Evolutionary conservation across 2,329 filamentous ascomycete species (phyloP).

Genomic region (Fusarium heterosporum): DNA sequence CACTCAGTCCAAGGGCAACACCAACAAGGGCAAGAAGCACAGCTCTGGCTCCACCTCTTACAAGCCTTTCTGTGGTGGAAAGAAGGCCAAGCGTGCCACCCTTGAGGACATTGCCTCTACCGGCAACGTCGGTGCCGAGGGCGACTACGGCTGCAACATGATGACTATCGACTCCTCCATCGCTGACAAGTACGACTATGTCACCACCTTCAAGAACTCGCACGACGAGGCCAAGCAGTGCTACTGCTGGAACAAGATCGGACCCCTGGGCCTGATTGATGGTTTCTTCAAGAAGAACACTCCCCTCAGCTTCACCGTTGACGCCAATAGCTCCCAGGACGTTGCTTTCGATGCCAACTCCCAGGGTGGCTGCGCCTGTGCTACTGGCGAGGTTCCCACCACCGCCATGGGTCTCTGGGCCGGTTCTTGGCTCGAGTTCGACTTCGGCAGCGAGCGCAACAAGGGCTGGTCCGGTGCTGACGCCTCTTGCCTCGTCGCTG

Average conservation of each 20-base stretch:
- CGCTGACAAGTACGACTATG: constrained; percentile 59
- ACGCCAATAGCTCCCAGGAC: constrained; percentile 52
- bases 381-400: constrained; percentile 48
- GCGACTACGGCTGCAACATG: constrained; percentile 65
- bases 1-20: not conserved
- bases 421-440: constrained; percentile 63
- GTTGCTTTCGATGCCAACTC: constrained; percentile 60
- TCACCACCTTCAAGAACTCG: constrained; percentile 56
- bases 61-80: constrained; percentile 53
- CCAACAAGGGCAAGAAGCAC: constrained; percentile 21
- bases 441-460: constrained; percentile 61
- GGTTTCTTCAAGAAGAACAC: constrained; percentile 61
- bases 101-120: constrained; percentile 58
- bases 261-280: constrained; percentile 56
- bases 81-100: constrained; percentile 60
- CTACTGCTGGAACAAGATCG: constrained; percentile 66
- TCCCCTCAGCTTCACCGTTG: constrained; percentile 57
- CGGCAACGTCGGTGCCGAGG: constrained; percentile 59
- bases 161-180: constrained; percentile 56
- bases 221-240: constrained; percentile 51
- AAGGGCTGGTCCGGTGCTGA: constrained; percentile 63
- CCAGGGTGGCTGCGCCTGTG: constrained; percentile 63
- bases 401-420: constrained; percentile 57
- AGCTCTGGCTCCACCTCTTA: constrained; percentile 36
- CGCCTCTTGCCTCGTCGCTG: constrained; percentile 61